Percentiles rank a stretch among this genome's conserved stretches.
Evolutionary conservation across 352 stramenopile species (phyloP).

Genomic region (Phytophthora pisi): DNA sequence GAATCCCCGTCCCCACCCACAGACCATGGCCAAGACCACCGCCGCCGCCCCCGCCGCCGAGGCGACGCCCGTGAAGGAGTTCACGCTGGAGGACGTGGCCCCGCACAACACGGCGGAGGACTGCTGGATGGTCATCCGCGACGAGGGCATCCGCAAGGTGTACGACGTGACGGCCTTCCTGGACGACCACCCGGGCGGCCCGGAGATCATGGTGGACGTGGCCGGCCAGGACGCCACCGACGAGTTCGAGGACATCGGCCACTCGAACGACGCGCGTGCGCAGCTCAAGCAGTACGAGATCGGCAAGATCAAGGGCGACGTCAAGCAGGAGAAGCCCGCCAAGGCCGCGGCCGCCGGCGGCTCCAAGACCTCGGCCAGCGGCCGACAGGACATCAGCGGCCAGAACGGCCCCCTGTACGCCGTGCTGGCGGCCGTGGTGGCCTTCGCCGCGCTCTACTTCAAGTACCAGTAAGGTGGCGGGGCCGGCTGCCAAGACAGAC

Average conservation of each 20-base stretch:
- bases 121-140: conserved; percentile 87
- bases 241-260: conserved; percentile 97
- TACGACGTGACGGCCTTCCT: conserved; percentile 98
- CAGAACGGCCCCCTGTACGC: conserved; percentile 61
- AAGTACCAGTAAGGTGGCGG: conserved; percentile 46
- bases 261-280: conserved; percentile 95
- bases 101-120: conserved; percentile 83
- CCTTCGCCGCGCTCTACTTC: conserved; percentile 63
- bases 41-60: too few relatives aligned
- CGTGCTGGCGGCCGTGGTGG: conserved; percentile 56
- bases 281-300: conserved; percentile 95
- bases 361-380: conserved; percentile 36
- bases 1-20: conserved; percentile 11
- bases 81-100: conserved; percentile 93
- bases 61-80: conserved; percentile 72
- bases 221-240: conserved; percentile 92
- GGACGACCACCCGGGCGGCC: conserved; percentile 98
- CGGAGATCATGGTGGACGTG: conserved; percentile 97
- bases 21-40: conserved; percentile 31
- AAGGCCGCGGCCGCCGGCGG: conserved; percentile 19
- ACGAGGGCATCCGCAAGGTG: conserved; percentile 87
- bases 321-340: conserved; percentile 45
- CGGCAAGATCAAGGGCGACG: conserved; percentile 86
- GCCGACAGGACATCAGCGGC: conserved; percentile 65
- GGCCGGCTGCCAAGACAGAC: not conserved